A percentile compares a stretch with the other conserved stretches of the same genome.
Conservation (phyloP, 768 basidiomycete genomes). For the Rhodosporidiobolus sp. region DNA sequence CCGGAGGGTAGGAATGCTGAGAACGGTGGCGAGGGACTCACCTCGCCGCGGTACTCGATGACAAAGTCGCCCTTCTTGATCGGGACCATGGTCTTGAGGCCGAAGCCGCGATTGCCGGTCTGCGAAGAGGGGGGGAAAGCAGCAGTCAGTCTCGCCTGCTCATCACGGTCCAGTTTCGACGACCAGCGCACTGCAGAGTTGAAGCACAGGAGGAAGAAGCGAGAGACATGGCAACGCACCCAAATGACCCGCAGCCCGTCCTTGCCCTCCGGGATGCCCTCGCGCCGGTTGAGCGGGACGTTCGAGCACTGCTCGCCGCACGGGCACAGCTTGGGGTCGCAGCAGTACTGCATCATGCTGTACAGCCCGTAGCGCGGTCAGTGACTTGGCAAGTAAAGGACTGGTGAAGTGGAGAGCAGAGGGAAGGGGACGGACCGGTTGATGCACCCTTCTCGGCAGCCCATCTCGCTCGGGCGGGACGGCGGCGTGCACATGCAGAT, state of each 20-base stretch:
- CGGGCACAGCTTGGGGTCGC: constrained; percentile 32
- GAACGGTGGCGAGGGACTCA: background rate
- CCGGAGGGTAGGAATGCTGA: too few relatives aligned
- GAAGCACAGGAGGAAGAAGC: background rate
- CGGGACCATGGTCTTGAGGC: constrained; percentile 37
- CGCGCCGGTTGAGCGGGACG: constrained; percentile 14
- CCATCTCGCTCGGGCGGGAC: background rate
- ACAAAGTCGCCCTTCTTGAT: constrained; percentile 32
- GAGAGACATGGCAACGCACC: constrained; percentile 13
- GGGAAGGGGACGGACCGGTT: constrained; percentile 20
- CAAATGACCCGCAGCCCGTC: constrained; percentile 32
- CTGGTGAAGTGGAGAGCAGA: too few relatives aligned
- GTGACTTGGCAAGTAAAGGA: background rate
- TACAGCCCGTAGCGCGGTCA: too few relatives aligned
- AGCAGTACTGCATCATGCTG: constrained; percentile 38
- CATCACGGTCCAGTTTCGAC: background rate
- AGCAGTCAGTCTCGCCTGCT: background rate
- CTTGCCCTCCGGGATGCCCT: constrained; percentile 31
- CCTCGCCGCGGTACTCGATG: constrained; percentile 37
- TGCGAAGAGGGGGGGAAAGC: background rate
- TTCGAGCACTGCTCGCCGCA: constrained; percentile 32
- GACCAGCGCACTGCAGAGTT: background rate
- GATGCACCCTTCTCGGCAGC: constrained; percentile 28
- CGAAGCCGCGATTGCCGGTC: constrained; percentile 38
- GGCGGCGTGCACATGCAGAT: constrained; percentile 28